These are phyloP conservation scores for Fraxinus greggii DNA, from an alignment of 305 asterid genomes.

Conservation along the genomic window DNA sequence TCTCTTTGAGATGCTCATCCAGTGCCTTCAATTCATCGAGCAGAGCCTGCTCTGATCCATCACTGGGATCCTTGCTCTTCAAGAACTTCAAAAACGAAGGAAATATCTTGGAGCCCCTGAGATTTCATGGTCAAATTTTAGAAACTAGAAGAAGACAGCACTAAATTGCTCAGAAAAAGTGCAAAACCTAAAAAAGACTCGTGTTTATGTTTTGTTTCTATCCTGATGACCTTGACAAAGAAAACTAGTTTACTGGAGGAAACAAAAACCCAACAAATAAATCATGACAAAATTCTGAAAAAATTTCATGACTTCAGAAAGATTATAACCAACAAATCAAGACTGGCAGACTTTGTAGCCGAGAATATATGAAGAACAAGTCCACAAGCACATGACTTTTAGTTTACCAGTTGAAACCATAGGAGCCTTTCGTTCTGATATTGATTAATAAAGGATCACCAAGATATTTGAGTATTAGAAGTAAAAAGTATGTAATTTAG, in stretches of 20 bases:
- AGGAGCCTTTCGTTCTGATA: no score
- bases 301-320: background rate
- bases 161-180: background rate
- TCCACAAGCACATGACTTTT: background rate
- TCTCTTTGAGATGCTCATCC: slow-evolving; percentile 68
- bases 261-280: background rate
- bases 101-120: slow-evolving; percentile 69
- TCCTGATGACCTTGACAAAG: background rate
- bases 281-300: background rate
- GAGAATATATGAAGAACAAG: background rate
- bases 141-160: background rate
- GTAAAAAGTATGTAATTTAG: background rate
- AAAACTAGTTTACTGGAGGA: background rate
- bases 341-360: background rate
- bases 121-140: background rate
- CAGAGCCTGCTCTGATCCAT: slow-evolving; percentile 69
- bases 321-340: background rate
- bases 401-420: background rate
- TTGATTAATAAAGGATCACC: background rate
- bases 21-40: slow-evolving; percentile 62
- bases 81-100: slow-evolving; percentile 61
- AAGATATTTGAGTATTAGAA: background rate
- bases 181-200: background rate
- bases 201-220: background rate
- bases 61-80: slow-evolving; percentile 76